Evolutionary conservation across 2,329 filamentous ascomycete genomes (phyloP).

Genomic region (Fusarium tupiense): DNA sequence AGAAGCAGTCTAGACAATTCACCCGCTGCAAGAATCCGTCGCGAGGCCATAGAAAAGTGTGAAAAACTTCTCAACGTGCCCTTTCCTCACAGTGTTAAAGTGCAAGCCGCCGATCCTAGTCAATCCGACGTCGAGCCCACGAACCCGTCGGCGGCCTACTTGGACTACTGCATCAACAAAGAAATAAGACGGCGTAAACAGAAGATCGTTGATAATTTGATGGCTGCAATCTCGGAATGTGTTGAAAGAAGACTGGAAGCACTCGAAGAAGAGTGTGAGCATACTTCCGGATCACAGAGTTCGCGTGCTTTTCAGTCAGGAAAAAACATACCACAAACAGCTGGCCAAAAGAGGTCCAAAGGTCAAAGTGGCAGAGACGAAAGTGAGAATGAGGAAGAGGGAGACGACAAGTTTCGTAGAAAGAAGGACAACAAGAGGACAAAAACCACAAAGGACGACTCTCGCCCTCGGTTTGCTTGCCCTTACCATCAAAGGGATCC

Average conservation of each 20-base stretch:
- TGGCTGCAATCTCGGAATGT: conserved; percentile 22
- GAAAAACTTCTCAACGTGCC: conserved; percentile 34
- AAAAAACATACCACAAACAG: conserved; percentile 6
- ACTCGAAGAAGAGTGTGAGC: conserved; percentile 34
- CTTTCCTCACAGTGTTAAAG: conserved; percentile 16
- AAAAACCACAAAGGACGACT: conserved; percentile 47
- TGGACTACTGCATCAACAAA: conserved; percentile 18
- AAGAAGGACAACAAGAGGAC: conserved; percentile 49
- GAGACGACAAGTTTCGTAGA: conserved; percentile 44
- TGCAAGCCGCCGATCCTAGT: conserved; percentile 37
- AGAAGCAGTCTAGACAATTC: conserved; percentile 29
- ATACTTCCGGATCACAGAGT: conserved; percentile 11
- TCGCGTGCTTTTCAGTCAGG: conserved; percentile 25
- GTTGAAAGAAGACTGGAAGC: conserved; percentile 35
- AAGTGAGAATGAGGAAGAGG: conserved; percentile 44
- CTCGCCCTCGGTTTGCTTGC: conserved; percentile 46
- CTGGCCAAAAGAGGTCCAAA: conserved; percentile 34
- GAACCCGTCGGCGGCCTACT: conserved; percentile 42
- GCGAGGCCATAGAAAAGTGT: conserved; percentile 15
- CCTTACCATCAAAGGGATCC: conserved; percentile 51
- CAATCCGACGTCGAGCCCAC: conserved; percentile 40
- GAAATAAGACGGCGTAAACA: conserved; percentile 23
- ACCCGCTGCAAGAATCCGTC: conserved; percentile 16
- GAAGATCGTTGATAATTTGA: conserved; percentile 23
- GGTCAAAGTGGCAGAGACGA: conserved; percentile 36